Evolutionary conservation across 208 protist species (phyloP).

Genomic region (Phytomonas francai): DNA sequence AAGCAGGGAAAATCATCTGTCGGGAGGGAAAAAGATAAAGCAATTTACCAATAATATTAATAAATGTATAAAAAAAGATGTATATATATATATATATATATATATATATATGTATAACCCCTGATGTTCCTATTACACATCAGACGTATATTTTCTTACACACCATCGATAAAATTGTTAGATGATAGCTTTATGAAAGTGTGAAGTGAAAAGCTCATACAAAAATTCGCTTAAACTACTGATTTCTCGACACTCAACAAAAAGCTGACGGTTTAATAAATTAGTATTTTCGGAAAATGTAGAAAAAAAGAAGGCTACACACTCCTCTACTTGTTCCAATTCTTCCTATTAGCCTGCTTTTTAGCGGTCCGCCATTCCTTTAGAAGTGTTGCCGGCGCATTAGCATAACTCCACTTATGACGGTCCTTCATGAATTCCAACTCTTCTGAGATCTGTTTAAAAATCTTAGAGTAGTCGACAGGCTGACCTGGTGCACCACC

Average conservation of each 20-base stretch:
- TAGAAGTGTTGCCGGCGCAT: conserved; percentile 56
- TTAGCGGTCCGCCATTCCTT: conserved; percentile 33
- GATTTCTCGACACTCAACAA: not conserved
- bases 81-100: not conserved
- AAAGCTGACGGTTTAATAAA: conserved; percentile 6
- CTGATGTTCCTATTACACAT: not conserved
- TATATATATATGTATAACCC: not conserved
- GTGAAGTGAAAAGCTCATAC: not conserved
- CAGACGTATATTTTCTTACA: not conserved
- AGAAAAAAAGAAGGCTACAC: conserved; percentile 1
- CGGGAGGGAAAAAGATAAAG: not conserved
- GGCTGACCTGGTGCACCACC: conserved; percentile 36
- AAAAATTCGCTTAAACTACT: not conserved
- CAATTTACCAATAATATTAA: not conserved
- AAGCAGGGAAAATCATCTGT: not conserved
- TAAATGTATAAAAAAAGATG: not conserved
- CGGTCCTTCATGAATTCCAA: conserved; percentile 60
- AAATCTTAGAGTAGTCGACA: conserved; percentile 75
- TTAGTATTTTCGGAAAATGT: conserved; percentile 2
- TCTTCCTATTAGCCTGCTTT: conserved; percentile 2
- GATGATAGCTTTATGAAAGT: not conserved
- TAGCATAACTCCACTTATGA: conserved; percentile 62
- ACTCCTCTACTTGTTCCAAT: conserved; percentile 2
- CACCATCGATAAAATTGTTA: not conserved
- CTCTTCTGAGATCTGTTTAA: conserved; percentile 65